Conservation (phyloP, 116 monocot species). For the Cymodocea nodosa region DNA sequence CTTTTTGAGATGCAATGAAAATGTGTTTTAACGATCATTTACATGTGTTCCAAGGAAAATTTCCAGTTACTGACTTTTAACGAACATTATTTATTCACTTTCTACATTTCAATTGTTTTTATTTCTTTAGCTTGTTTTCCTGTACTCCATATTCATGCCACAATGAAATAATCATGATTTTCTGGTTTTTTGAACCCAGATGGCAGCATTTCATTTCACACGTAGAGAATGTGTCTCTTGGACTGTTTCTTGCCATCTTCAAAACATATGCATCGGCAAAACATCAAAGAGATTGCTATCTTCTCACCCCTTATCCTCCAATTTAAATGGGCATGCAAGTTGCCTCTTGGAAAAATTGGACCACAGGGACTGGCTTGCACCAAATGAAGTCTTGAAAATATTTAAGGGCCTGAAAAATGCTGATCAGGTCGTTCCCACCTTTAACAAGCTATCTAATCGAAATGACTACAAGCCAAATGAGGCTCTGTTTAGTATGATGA, state of each 20-base stretch:
- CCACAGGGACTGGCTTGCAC: constrained; percentile 79
- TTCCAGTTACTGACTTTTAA: too few relatives aligned
- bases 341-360: constrained; percentile 19
- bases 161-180: too few relatives aligned
- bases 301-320: constrained; percentile 1
- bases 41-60: too few relatives aligned
- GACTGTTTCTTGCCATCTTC: background rate
- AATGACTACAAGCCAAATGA: constrained; percentile 75
- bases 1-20: too few relatives aligned
- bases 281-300: background rate
- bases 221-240: background rate
- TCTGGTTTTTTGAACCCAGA: background rate
- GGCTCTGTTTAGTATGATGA: constrained; percentile 45
- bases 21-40: too few relatives aligned
- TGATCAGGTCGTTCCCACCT: constrained; percentile 30
- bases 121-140: too few relatives aligned
- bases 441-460: constrained; percentile 32
- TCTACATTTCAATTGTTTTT: too few relatives aligned
- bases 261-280: background rate
- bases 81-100: too few relatives aligned
- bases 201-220: constrained; percentile 1
- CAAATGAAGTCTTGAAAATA: constrained; percentile 70
- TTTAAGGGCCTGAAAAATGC: constrained; percentile 43
- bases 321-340: background rate
- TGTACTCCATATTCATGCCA: too few relatives aligned